Base-by-base conservation (phyloP, 1,284 basidiomycete species). In the Melampsora americana region DNA sequence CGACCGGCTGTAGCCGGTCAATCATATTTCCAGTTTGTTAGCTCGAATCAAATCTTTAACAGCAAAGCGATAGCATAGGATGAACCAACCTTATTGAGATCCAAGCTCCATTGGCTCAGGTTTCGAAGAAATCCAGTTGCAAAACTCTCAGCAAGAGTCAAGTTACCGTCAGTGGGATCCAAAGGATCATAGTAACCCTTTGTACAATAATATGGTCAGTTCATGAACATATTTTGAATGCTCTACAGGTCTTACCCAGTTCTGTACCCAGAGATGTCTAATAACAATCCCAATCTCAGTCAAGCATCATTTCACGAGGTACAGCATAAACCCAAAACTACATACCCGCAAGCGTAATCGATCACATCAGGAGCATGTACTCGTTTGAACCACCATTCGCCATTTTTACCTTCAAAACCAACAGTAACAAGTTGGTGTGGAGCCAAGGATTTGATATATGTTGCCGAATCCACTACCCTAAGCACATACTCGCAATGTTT, bases 391-490 rank as follows among this genome's bases (percentile, higher is more conserved):
- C 78, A 79, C 77, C 78, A 79, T 53, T 78, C 78, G n/a, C 79
- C 79, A 56, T 78, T 79, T 72, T 80, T 80, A 14, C 78, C 79
- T 64, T 80, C 80, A 50, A 79, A 80, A 12, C 80, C 80, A 35
- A 78, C 71, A 48, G 78, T 78, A 77, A 80, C 75, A 46, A 80
- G 80, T 69, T 80, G 80, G 5, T 68, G 62, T 5, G 79, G 80
- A 3, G 79, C 79, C 18, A 77, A 50, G 14, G 56, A 50, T 39
- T 79, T 78, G 77, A 80, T 79, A 59, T 78, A 78, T 50, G 44
- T 67, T n/a, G 79, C 77, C 26, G 78, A 77, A 16, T 77, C 66
- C 46, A 77, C 66, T 35, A 80, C 53, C 80, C 80, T 80, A 12
- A 59, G 11, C 53, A 26, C 53, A 39, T 18, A 14, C 78, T 46